Evolutionary conservation across 768 basidiomycete genomes (phyloP), one percentile per base, ranked within the genome.

Genomic region (Suillus tomentosus): DNA sequence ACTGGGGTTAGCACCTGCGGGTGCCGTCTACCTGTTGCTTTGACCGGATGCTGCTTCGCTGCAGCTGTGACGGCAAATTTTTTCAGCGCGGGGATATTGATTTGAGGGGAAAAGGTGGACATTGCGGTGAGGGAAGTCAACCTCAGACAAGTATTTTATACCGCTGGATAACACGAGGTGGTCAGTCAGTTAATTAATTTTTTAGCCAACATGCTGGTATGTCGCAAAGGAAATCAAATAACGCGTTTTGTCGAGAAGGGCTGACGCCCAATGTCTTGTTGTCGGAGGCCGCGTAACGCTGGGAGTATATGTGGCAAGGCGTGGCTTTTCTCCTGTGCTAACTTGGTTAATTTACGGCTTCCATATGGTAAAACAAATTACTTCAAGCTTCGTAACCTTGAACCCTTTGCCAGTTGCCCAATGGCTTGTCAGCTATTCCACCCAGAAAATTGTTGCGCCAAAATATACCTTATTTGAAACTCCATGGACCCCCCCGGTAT

Each of bases 71-170:
- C 63, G 47, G 74, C 74, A 57, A 75, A 75, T 51, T 57, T 65
- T 55, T 71, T 71, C 48, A 75, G 68, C 17, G 70, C 70, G 42
- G 42, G 34, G 55, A 76, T 61, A 51, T 75, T 67, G 72, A 75
- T 66, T 61, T 75, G 62, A 54, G 74, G 74, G 45, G 73, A 75
- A 59, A 60, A 68, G 24, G 66, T 47, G 53, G 70, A 71, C 62
- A 63, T 63, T 43, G 45, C 59, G 43, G 2, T 45, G 31, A 34
- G 27, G 57, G 34, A 45, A 61, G 55, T 13, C 37, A 61, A 48
- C 39, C 58, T 22, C 11, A 39, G 37, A 61, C 19, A 37, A 5
- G 17, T 34, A 31, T 62, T 42, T 62, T 62, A 40, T 42, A 60
- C 42, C 61, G 42, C 42, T 62, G 43, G 59, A 48, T 40, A 63